Base-by-base conservation (phyloP, 208 protist genomes). In the Trypanosoma boissoni region DNA sequence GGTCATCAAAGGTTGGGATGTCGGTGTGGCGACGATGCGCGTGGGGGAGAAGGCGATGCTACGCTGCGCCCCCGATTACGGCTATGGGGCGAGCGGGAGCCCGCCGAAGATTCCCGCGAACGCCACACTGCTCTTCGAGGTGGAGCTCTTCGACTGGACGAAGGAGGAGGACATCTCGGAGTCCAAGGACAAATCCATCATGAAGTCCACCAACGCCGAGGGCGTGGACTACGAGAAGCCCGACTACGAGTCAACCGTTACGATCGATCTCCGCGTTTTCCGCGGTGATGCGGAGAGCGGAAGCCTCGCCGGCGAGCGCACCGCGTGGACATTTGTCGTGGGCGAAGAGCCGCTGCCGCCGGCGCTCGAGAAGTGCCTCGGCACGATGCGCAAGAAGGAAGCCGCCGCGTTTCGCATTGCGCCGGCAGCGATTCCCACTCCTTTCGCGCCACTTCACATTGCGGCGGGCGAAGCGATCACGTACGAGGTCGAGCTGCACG, bases 1-100 rank as follows among this genome's bases (percentile, higher is more conserved):
- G 69, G 92, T 96, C 7, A 97, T 97, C 61, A 91, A 92, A 58
- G 91, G 89, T 24, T 96, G 91, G 92, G 92, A 97, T 52, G 74
- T 83, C 41, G 88, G 92, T 41, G 85, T 97, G 37, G 77, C 80
- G 9, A 93, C 92, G 3, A 97, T 97, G 92, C 74, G 74, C 10
- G 61, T 87, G 12, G 92, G 92, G 18, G 92, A 97, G 74, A 92
- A 84, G 64, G 72, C 85, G 14, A 58, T 86, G 18, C 65, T 96
- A 43, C 70, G 63, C 44, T 89, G 81, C 64, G 70, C 67, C 3
- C 66, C 88, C 0, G 84, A 88, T 24, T 95, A 94, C 73, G 90
- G 71, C 36, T 96, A 96, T 66, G 92, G 92, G 2, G 84, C 72
- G 10, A 42, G 54, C 27, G 90, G 86, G 32, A 82, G 74, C 66